These are phyloP conservation scores for Tremella yokohamensis DNA, from an alignment of 768 basidiomycete species.

Conservation along the genomic window DNA sequence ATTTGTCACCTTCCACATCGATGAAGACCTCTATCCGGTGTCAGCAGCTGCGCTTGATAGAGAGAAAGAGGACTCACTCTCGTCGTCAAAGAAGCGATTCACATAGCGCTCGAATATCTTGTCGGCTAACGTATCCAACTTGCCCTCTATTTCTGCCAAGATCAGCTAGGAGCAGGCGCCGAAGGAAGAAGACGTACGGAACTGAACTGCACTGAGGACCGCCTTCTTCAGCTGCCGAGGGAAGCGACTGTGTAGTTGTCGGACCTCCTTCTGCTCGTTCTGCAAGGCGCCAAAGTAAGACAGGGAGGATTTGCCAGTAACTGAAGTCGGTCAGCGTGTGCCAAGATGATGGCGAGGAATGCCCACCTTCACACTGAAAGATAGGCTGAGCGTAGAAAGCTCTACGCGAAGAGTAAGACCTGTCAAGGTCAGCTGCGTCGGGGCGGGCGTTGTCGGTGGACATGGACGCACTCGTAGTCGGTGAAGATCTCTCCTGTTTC, in stretches of 20 bases:
- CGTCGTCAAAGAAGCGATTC: slow-evolving; percentile 85
- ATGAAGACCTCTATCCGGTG: slow-evolving; percentile 69
- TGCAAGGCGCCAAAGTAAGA: slow-evolving; percentile 92
- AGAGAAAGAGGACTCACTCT: slow-evolving; percentile 64
- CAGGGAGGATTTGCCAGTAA: slow-evolving; percentile 86
- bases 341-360: background rate
- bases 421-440: slow-evolving; percentile 29
- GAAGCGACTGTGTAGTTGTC: slow-evolving; percentile 84
- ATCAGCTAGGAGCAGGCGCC: background rate
- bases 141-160: slow-evolving; percentile 83
- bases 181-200: slow-evolving; percentile 63
- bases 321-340: slow-evolving; percentile 42
- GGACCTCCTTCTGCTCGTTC: slow-evolving; percentile 83
- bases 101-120: slow-evolving; percentile 93
- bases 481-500: slow-evolving; percentile 98
- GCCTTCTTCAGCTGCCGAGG: slow-evolving; percentile 88
- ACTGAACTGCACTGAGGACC: slow-evolving; percentile 88
- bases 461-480: slow-evolving; percentile 83
- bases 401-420: slow-evolving; percentile 83
- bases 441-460: background rate
- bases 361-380: slow-evolving; percentile 78
- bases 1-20: slow-evolving; percentile 82
- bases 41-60: background rate
- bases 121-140: slow-evolving; percentile 91
- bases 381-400: slow-evolving; percentile 90